phyloP scores from a whole-genome alignment of 1,139 yeast genomes.

The Zhuliangozyma blackwelliae region DNA sequence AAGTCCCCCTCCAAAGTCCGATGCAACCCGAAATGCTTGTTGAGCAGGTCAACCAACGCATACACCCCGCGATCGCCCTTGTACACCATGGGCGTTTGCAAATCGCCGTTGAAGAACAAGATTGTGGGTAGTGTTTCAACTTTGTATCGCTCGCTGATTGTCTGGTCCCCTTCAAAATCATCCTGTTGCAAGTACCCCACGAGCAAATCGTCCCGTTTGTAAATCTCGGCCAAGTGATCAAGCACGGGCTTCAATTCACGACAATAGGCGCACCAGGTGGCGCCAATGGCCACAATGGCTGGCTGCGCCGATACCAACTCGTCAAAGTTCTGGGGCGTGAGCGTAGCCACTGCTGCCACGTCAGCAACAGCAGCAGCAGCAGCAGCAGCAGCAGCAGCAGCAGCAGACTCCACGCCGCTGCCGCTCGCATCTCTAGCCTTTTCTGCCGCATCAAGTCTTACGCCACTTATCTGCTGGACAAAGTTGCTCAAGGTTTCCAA shows the following conservation, averaged over 20 bases:
- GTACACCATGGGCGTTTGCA: conserved; percentile 36
- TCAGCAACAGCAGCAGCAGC: conserved; percentile 7
- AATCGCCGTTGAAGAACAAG: conserved; percentile 43
- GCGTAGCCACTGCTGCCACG: conserved; percentile 17
- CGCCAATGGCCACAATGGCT: conserved; percentile 34
- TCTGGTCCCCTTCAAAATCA: conserved; percentile 28
- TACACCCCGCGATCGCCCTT: conserved; percentile 38
- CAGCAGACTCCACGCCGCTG: conserved; percentile 4
- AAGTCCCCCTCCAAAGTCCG: conserved; percentile 52
- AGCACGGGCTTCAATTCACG: conserved; percentile 24
- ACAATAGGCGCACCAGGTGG: conserved; percentile 29
- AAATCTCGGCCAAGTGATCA: conserved; percentile 32
- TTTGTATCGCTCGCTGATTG: conserved; percentile 36
- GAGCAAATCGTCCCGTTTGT: conserved; percentile 19
- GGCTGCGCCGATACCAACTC: conserved; percentile 24
- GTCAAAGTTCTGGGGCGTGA: conserved; percentile 34
- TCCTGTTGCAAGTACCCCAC: conserved; percentile 27
- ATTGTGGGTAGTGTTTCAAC: conserved; percentile 52
- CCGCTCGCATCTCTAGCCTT: conserved; percentile 5
- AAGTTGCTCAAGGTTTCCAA: conserved; percentile 44
- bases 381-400: conserved; percentile 16
- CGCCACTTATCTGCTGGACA: conserved; percentile 32
- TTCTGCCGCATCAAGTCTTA: conserved; percentile 20
- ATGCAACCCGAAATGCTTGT: conserved; percentile 46
- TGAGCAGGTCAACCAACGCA: conserved; percentile 47